A percentile compares a stretch with the other conserved stretches of the same genome.
These are phyloP conservation scores for Onygenales sp. DNA, from an alignment of 2,329 filamentous ascomycete genomes.

Conservation along the genomic window DNA sequence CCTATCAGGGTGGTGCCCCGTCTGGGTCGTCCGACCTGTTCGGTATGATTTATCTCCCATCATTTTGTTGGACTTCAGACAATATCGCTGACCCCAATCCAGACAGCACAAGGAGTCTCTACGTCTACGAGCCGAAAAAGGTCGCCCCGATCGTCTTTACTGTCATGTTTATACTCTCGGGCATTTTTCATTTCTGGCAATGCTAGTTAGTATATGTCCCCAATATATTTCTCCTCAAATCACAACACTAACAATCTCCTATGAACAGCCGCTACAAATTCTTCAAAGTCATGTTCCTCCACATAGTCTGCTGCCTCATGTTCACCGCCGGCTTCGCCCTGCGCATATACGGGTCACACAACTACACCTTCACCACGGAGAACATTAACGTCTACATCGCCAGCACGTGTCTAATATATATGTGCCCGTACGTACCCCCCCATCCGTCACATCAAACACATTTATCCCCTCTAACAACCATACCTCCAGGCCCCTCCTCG, in stretches of 20 bases:
- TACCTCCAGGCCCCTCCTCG: constrained; percentile 46
- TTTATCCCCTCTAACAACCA: background rate
- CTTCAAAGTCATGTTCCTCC: constrained; percentile 47
- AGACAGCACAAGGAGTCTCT: constrained; percentile 23
- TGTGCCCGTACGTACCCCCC: constrained; percentile 23
- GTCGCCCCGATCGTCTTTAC: constrained; percentile 46
- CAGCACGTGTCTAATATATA: constrained; percentile 31
- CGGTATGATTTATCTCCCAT: too few species aligned
- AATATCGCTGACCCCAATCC: background rate
- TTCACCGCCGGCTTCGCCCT: constrained; percentile 49
- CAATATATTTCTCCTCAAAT: background rate
- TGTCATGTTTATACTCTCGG: constrained; percentile 38
- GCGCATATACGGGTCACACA: constrained; percentile 43
- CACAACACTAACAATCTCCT: too few species aligned
- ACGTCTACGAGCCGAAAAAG: constrained; percentile 46
- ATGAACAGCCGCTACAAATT: constrained; percentile 43
- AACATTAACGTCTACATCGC: constrained; percentile 38
- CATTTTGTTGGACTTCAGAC: too few species aligned
- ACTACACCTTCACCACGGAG: constrained; percentile 25
- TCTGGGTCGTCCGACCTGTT: too few species aligned
- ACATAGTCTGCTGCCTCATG: constrained; percentile 45
- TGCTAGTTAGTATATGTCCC: constrained; percentile 39
- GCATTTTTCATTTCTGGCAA: constrained; percentile 44
- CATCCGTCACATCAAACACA: background rate
- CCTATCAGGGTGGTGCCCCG: too few species aligned